Evolutionary conservation across 2,329 filamentous ascomycete genomes (phyloP), one percentile per base, ranked within the genome.

Genomic region (Colletotrichum chlorophyti): DNA sequence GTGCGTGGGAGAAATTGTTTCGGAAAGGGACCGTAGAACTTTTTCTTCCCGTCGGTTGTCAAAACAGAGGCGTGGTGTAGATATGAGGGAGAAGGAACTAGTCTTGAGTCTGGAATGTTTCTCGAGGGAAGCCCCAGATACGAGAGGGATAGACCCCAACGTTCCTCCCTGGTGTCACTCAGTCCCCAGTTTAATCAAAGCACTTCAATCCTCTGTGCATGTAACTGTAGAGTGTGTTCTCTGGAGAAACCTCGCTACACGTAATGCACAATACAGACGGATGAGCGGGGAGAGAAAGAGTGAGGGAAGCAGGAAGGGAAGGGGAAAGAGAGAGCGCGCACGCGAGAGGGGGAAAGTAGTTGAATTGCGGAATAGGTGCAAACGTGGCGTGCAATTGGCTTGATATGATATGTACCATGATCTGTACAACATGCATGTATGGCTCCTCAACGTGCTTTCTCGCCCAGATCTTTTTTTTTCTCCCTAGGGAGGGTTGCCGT

Each of bases 131-230:
- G n/a, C 24, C 48, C 31, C 40, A 60, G 57, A 50, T 53, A 58
- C 54, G 50, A 58, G 50, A 60, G 57, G 57, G 57, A 60, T 60
- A 49, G 43, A 57, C 29, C 21, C 31, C 6, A 31, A 27, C 57
- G 57, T 60, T 60, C 57, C 57, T 60, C 57, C 57, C 57, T 60
- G 38, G 51, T 60, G 57, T 57, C 57, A 60, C 43, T 29, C 8
- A 32, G 32, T n/a, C n/a, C n/a, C n/a, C n/a, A n/a, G n/a, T n/a
- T n/a, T n/a, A n/a, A n/a, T n/a, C n/a, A n/a, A n/a, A n/a, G n/a
- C n/a, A n/a, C n/a, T n/a, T n/a, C n/a, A n/a, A n/a, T n/a, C n/a
- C n/a, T n/a, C n/a, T n/a, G n/a, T n/a, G n/a, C n/a, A n/a, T n/a
- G n/a, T n/a, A n/a, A n/a, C n/a, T n/a, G n/a, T n/a, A n/a, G n/a